Evolutionary conservation across 1,284 basidiomycete genomes (phyloP), one percentile per base, ranked within the genome.

Genomic region (Malassezia brasiliensis): DNA sequence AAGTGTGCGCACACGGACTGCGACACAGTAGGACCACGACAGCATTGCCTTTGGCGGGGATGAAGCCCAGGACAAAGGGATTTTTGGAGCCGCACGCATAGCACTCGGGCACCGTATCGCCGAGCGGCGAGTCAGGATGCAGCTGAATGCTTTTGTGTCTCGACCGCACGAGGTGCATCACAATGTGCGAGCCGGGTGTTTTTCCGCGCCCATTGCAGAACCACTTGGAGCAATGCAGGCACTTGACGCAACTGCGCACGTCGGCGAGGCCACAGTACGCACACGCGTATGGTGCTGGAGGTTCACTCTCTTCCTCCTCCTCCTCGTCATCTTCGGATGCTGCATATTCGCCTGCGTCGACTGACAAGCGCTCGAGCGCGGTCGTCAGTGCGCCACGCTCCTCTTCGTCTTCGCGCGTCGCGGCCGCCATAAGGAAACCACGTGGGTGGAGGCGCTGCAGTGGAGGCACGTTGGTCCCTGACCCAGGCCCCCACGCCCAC

Each of bases 31-130:
- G 79, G 22, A 98, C 91, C 41, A 99, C 94, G 39, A 98, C 93
- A 0, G 94, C 96, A 72, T 98, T 94, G 72, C 88, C 90, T 79
- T 98, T 98, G 14, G 94, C 94, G 3, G 94, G 94, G 66, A 99
- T 96, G 75, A 99, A 99, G 2, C 94, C 94, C 19, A 99, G 83
- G 83, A 96, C 88, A 73, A 99, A 99, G 25, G 96, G 93, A 66
- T 99, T 99, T 78, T 96, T 96, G 78, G 88, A 90, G n/a, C 94
- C 94, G 72, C 94, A 99, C 74, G 93, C 91, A 80, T 98, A 99
- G 77, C 74, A 79, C 77, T 99, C 94, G 0, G 94, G 94, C 0
- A 88, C 87, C 0, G 93, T 98, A 76, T 98, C 94, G 5, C 94
- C 94, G 0, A 99, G 80, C 1, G 91, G 89, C 53, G 87, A 87